Conservation (phyloP, 345 rosid genomes). For the Turnera subulata region DNA sequence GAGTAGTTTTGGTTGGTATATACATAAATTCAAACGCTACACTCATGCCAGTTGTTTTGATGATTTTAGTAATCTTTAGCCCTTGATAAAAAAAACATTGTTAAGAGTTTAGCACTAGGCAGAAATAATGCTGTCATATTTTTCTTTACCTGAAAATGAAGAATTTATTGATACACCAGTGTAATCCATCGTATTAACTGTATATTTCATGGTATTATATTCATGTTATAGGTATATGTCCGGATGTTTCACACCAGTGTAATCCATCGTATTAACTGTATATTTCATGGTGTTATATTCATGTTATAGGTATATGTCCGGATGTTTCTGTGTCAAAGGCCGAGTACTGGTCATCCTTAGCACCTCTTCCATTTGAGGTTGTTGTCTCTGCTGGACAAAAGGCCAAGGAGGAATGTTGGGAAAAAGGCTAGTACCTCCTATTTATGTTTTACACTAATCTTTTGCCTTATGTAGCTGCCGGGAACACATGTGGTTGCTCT, state of each 20-base stretch:
- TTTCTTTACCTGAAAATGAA: too few relatives aligned
- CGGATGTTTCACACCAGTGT: slow-evolving; percentile 85
- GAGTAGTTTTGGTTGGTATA: too few relatives aligned
- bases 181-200: slow-evolving; percentile 5
- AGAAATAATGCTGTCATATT: too few relatives aligned
- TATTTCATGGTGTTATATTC: slow-evolving; percentile 11
- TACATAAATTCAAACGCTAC: too few relatives aligned
- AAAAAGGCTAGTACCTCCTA: slow-evolving; percentile 52
- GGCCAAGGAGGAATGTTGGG: slow-evolving; percentile 78
- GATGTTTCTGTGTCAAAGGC: slow-evolving; percentile 80
- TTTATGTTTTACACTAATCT: slow-evolving; percentile 4
- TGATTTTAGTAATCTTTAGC: too few relatives aligned
- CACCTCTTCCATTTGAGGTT: slow-evolving; percentile 97
- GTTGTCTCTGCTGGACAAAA: slow-evolving; percentile 73
- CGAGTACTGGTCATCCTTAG: slow-evolving; percentile 90
- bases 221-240: slow-evolving; percentile 57
- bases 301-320: slow-evolving; percentile 65
- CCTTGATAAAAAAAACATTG: too few relatives aligned
- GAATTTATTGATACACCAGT: too few relatives aligned
- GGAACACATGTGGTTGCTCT: not conserved
- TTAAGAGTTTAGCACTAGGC: too few relatives aligned
- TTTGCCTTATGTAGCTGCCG: not conserved
- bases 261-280: slow-evolving; percentile 7
- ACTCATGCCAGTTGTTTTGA: too few relatives aligned
- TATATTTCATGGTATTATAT: slow-evolving; percentile 12